Evolutionary conservation across 2,329 filamentous ascomycete genomes (phyloP).

Genomic region (Ophiostoma quercus): DNA sequence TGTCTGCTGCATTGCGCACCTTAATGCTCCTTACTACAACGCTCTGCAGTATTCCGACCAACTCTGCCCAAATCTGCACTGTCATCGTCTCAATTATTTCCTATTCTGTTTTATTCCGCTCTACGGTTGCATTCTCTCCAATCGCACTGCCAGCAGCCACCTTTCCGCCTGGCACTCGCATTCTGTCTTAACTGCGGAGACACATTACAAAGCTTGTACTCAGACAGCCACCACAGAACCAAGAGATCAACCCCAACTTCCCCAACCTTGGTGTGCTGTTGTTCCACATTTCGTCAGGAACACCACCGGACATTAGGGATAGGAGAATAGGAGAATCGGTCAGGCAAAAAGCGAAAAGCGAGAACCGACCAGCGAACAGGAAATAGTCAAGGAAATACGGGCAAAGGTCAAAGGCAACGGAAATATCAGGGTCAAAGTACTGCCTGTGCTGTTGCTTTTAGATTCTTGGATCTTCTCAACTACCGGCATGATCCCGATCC

Average conservation of each 20-base stretch:
- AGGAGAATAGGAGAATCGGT: constrained; percentile 7
- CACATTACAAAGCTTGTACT: not conserved
- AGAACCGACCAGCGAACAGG: too few species aligned
- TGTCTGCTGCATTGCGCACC: not conserved
- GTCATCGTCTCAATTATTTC: not conserved
- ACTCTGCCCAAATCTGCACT: not conserved
- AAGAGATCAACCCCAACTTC: constrained; percentile 11
- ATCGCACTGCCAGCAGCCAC: not conserved
- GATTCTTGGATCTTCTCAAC: not conserved
- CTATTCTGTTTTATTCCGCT: not conserved
- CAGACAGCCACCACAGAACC: constrained; percentile 1
- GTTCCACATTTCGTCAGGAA: constrained; percentile 8
- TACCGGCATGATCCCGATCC: constrained; percentile 13
- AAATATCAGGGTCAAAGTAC: not conserved
- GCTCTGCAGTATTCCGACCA: not conserved
- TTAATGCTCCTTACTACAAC: not conserved
- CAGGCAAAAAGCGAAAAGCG: not conserved
- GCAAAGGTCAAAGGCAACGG: not conserved
- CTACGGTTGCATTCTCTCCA: not conserved
- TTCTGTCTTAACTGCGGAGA: not conserved
- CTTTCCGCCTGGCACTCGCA: not conserved
- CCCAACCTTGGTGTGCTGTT: not conserved
- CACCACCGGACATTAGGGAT: not conserved
- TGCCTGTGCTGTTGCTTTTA: not conserved
- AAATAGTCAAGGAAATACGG: not conserved